These are phyloP conservation scores for Gossypium australe DNA, from an alignment of 345 rosid species.

Conservation along the genomic window DNA sequence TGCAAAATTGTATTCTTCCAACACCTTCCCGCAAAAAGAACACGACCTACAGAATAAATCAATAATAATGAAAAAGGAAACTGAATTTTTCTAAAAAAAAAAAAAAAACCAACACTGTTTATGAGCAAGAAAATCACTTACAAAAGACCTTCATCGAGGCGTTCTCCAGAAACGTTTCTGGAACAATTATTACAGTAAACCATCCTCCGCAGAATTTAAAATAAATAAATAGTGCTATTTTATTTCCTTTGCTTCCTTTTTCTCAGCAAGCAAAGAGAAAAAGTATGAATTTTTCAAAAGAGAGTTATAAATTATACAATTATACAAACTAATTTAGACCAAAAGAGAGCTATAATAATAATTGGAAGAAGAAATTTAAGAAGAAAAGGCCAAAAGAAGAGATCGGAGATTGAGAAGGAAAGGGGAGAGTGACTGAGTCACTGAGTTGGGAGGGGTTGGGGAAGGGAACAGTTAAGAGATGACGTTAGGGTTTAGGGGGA, in stretches of 20 bases:
- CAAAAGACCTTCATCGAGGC: slow-evolving; percentile 5
- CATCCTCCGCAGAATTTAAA: background rate
- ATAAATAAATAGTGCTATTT: background rate
- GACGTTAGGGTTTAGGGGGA: background rate
- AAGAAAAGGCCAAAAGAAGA: background rate
- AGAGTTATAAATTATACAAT: background rate
- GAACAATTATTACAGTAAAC: slow-evolving; percentile 7
- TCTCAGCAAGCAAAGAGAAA: background rate
- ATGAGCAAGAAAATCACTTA: background rate
- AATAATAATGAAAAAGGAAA: background rate
- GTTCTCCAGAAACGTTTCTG: slow-evolving; percentile 10
- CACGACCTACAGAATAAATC: slow-evolving; percentile 23
- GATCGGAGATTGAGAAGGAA: background rate
- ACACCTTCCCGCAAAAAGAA: slow-evolving; percentile 35
- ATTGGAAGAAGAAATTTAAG: background rate
- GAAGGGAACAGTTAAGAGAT: background rate
- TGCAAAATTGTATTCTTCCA: slow-evolving; percentile 31
- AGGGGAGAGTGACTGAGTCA: too few species aligned
- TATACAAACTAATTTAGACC: background rate
- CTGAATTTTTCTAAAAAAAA: background rate
- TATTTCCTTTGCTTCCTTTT: slow-evolving; percentile 4
- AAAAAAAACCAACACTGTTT: background rate
- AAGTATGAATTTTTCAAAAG: background rate
- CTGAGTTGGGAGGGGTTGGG: background rate
- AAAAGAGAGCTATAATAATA: background rate